Evolutionary conservation across 148 eudicot genomes (phyloP).

Genomic region (Suaeda aralocaspica): DNA sequence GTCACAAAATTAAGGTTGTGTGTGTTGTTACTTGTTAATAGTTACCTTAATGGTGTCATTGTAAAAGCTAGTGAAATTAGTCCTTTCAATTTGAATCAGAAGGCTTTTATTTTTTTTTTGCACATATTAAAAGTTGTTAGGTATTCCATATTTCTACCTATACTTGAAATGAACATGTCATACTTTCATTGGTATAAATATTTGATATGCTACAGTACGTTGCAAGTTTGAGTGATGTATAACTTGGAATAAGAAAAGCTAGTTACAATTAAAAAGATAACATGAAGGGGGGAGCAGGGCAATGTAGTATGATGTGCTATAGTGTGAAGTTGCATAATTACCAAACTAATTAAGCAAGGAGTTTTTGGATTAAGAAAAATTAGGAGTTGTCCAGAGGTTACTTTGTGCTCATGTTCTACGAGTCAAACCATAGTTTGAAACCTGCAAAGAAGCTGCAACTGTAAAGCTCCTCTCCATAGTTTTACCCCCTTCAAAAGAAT

Average conservation of each 20-base stretch:
- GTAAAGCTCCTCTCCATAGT: not conserved
- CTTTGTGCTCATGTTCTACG: not conserved
- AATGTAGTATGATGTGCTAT: not conserved
- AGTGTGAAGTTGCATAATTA: not conserved
- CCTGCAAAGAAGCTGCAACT: not conserved
- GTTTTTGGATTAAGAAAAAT: not conserved
- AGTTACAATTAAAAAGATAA: not conserved
- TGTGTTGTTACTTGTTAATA: not conserved
- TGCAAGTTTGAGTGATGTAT: not conserved
- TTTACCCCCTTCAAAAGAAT: not conserved
- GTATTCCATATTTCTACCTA: no score
- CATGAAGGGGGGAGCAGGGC: not conserved
- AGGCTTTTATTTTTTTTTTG: not conserved
- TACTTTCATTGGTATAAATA: no score
- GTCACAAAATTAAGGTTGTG: not conserved
- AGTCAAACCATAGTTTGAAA: not conserved
- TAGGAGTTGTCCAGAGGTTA: not conserved
- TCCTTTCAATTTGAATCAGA: no score
- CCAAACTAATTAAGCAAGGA: not conserved
- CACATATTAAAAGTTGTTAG: not conserved
- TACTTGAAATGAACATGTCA: no score
- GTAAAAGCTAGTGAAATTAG: not conserved
- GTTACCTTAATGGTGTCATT: not conserved
- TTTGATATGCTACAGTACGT: no score
- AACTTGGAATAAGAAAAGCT: not conserved